Conservation (phyloP, 2,329 filamentous ascomycete genomes). For the Trichoderma asperellum region DNA sequence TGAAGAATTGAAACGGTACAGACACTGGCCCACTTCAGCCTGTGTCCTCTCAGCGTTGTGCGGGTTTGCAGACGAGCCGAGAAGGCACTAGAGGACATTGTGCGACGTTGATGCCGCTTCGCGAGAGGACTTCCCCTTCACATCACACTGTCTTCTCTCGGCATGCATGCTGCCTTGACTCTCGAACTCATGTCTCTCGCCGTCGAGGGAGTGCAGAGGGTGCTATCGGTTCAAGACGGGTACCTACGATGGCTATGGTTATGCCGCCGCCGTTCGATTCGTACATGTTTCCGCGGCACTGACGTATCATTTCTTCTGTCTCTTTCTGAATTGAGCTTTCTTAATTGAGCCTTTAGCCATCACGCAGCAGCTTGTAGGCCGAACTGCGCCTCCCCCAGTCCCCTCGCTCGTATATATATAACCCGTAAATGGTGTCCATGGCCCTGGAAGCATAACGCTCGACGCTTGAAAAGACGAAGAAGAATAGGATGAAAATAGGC, state of each 20-base stretch:
- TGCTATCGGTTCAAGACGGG: neutral
- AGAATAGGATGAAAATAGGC: neutral
- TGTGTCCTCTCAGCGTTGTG: neutral
- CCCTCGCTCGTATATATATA: neutral
- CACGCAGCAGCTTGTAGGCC: neutral
- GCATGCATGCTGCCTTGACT: conserved; percentile 18
- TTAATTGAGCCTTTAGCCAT: neutral
- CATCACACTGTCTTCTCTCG: conserved; percentile 5
- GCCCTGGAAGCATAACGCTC: neutral
- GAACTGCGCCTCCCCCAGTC: neutral
- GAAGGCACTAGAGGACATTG: conserved; percentile 3
- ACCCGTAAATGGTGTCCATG: neutral
- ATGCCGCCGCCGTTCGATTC: neutral
- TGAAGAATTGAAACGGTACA: neutral
- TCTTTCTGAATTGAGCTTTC: neutral
- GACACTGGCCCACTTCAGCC: neutral
- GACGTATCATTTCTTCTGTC: neutral
- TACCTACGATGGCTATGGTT: neutral
- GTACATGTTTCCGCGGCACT: neutral
- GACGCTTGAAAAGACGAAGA: neutral
- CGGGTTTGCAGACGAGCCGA: neutral
- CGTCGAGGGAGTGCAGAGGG: neutral
- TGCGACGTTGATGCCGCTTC: conserved; percentile 14
- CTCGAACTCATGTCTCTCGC: conserved; percentile 19
- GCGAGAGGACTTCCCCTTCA: neutral